Conservation (phyloP, 768 basidiomycete species). For the Pholiota conissans region DNA sequence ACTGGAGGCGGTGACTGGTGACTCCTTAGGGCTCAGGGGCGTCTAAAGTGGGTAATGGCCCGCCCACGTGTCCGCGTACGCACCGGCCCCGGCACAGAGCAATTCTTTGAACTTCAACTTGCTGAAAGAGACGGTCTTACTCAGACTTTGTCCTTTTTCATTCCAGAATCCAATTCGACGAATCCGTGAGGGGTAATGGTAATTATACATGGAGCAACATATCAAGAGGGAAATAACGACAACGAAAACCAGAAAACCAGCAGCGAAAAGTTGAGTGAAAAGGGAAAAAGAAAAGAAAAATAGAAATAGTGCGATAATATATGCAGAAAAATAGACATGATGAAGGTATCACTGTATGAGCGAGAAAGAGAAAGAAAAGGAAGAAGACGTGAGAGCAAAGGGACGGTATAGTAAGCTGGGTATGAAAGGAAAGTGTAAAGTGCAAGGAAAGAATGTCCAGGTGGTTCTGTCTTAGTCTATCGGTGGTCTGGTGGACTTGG, state of each 20-base stretch:
- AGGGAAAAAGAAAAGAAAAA: neutral
- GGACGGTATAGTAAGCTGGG: conserved; percentile 10
- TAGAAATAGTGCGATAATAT: conserved; percentile 7
- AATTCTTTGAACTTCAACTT: too few species aligned
- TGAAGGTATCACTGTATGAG: too few species aligned
- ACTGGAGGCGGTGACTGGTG: conserved; percentile 19
- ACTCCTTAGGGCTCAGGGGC: conserved; percentile 21
- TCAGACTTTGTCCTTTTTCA: too few species aligned
- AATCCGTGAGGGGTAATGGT: conserved; percentile 10
- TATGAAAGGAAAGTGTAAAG: conserved; percentile 5
- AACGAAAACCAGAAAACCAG: too few species aligned
- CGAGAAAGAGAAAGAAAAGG: conserved; percentile 7
- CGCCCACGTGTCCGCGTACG: conserved; percentile 23
- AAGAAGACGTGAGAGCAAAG: neutral
- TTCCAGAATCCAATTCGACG: neutral
- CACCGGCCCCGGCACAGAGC: conserved; percentile 1
- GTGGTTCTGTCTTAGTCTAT: conserved; percentile 5
- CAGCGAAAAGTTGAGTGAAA: conserved; percentile 7
- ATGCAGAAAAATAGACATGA: too few species aligned
- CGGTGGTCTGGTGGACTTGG: conserved; percentile 8
- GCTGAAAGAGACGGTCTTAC: too few species aligned
- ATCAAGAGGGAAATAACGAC: too few species aligned
- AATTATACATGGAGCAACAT: conserved; percentile 16
- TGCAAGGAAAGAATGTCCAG: neutral
- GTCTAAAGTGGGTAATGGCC: conserved; percentile 22